Conservation (phyloP, 768 basidiomycete genomes). For the Phaeotremella skinneri region DNA sequence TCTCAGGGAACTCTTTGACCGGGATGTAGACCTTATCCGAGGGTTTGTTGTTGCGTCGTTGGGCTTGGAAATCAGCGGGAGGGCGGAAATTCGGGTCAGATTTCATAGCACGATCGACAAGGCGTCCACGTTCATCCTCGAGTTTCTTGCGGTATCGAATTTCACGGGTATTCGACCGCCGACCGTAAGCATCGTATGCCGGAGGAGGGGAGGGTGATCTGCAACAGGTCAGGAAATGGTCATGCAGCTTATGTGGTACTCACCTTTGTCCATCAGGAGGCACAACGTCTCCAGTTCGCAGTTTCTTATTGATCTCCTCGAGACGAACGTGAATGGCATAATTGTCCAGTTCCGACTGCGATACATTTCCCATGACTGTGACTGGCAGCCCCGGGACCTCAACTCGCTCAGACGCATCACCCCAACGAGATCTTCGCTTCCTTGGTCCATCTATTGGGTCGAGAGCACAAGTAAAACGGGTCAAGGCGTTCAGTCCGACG, state of each 20-base stretch:
- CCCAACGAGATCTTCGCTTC: slow-evolving; percentile 97
- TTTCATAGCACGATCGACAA: slow-evolving; percentile 95
- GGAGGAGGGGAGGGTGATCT: slow-evolving; percentile 96
- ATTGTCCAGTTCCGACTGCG: slow-evolving; percentile 92
- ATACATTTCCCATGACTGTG: slow-evolving; percentile 84
- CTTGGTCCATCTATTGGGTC: slow-evolving; percentile 69
- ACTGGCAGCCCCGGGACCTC: slow-evolving; percentile 89
- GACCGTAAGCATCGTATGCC: slow-evolving; percentile 94
- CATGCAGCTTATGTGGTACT: slow-evolving; percentile 8
- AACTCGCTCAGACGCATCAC: slow-evolving; percentile 73
- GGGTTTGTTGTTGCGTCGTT: slow-evolving; percentile 79
- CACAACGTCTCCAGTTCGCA: slow-evolving; percentile 88
- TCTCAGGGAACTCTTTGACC: slow-evolving; percentile 99
- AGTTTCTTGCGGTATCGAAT: slow-evolving; percentile 92
- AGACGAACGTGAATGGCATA: slow-evolving; percentile 94
- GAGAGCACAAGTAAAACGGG: slow-evolving; percentile 50
- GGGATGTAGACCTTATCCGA: slow-evolving; percentile 99
- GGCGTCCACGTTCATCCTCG: slow-evolving; percentile 66
- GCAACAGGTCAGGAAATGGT: background rate
- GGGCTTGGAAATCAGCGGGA: slow-evolving; percentile 93
- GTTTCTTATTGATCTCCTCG: slow-evolving; percentile 95
- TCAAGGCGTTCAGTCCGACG: slow-evolving; percentile 17
- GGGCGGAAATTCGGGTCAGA: slow-evolving; percentile 97
- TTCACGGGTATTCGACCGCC: slow-evolving; percentile 96
- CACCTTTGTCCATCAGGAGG: slow-evolving; percentile 92